Percentiles rank a stretch among this genome's conserved stretches.
Evolutionary conservation across 2,329 filamentous ascomycete species (phyloP).

Genomic region (Aureobasidium uvarum): DNA sequence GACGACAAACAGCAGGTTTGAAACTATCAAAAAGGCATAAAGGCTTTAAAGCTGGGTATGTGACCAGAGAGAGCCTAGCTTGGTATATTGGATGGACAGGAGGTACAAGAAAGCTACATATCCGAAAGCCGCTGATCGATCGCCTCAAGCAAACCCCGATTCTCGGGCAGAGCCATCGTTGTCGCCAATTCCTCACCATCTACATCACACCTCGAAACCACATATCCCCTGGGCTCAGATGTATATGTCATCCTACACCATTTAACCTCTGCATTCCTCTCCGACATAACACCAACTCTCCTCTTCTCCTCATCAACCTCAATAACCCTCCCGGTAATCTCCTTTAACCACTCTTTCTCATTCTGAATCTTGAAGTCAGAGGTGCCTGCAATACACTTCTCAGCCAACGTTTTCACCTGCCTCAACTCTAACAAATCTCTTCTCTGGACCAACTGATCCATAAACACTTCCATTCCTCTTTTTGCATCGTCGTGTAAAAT

Average conservation of each 20-base stretch:
- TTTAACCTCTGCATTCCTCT: background rate
- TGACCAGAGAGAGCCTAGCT: no score
- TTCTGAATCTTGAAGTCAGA: background rate
- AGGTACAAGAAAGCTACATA: no score
- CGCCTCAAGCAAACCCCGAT: no score
- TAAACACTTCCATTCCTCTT: background rate
- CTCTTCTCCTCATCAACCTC: background rate
- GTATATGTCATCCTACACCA: slow-evolving; percentile 6
- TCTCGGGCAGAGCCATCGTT: no score
- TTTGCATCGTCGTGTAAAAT: background rate
- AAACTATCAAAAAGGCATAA: background rate
- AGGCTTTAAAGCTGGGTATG: background rate
- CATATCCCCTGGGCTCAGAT: background rate
- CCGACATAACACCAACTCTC: background rate
- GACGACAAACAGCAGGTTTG: no score
- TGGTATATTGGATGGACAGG: no score
- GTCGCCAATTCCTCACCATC: background rate
- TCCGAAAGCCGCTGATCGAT: no score
- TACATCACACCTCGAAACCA: background rate
- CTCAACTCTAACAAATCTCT: background rate
- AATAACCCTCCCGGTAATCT: background rate
- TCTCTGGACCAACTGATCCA: background rate
- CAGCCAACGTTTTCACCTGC: no score
- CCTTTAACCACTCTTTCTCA: background rate
- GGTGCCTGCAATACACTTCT: background rate